A percentile compares a stretch with the other conserved stretches of the same genome.
Evolutionary conservation across 1,284 basidiomycete genomes (phyloP).

Genomic region (Bondarzewia mesenterica): DNA sequence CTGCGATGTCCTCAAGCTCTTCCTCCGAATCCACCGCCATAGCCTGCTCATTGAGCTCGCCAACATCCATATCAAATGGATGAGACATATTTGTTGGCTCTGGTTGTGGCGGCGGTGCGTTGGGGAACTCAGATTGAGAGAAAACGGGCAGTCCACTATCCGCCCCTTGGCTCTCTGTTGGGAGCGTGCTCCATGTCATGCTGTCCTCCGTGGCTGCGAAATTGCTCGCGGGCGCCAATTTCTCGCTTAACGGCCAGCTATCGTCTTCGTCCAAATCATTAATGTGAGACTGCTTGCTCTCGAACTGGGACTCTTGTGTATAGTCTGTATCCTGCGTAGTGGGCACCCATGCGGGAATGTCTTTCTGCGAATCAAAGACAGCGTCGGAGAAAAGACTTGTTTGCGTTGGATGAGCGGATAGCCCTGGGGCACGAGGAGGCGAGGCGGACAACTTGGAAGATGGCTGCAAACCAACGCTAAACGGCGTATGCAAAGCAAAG

Average conservation of each 20-base stretch:
- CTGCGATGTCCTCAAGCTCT: constrained; percentile 24
- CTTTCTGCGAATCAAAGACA: constrained; percentile 40
- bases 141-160: background rate
- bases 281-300: constrained; percentile 16
- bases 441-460: constrained; percentile 17
- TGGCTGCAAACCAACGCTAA: constrained; percentile 35
- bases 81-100: constrained; percentile 7
- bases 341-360: constrained; percentile 44
- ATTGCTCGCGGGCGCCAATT: constrained; percentile 35
- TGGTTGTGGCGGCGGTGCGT: background rate
- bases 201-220: constrained; percentile 48
- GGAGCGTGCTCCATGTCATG: constrained; percentile 62
- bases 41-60: background rate
- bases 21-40: constrained; percentile 25
- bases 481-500: constrained; percentile 34
- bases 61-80: background rate
- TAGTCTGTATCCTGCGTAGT: constrained; percentile 53
- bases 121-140: background rate
- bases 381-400: constrained; percentile 41
- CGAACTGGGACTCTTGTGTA: constrained; percentile 21
- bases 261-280: constrained; percentile 36
- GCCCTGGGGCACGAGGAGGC: constrained; percentile 22
- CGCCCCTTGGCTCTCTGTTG: constrained; percentile 26
- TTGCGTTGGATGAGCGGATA: constrained; percentile 45
- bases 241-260: constrained; percentile 66